Conservation (phyloP, 2,329 filamentous ascomycete genomes). For the Ophiostoma quercus region DNA sequence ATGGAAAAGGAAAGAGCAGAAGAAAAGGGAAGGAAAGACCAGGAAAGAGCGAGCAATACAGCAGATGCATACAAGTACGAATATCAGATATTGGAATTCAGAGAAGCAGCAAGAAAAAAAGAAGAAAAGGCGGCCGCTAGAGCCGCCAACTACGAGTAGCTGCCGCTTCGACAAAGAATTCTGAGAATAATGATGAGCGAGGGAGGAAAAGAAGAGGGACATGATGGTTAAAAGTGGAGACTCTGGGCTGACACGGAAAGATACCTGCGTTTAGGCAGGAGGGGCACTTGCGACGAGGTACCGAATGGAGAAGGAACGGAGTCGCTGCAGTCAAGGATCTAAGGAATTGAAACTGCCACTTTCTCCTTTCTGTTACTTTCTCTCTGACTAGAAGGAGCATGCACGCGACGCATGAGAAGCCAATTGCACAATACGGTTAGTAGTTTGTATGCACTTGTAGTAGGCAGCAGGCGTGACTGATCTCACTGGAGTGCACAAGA, state of each 20-base stretch:
- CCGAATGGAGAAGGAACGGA: not conserved
- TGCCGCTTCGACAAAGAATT: not conserved
- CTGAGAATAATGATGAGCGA: not conserved
- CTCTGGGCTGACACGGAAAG: not conserved
- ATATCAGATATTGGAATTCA: not conserved
- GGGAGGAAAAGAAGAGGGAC: not conserved
- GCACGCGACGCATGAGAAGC: not conserved
- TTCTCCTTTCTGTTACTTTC: too few relatives aligned
- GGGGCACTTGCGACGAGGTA: not conserved
- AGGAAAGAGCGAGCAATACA: slow-evolving; percentile 5
- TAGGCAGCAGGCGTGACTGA: not conserved
- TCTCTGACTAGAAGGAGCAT: not conserved
- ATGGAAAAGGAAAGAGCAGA: not conserved
- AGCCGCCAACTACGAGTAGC: not conserved
- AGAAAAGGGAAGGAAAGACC: not conserved
- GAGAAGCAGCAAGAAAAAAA: not conserved
- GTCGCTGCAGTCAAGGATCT: not conserved
- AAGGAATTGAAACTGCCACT: too few relatives aligned
- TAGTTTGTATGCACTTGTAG: not conserved
- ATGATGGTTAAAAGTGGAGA: not conserved
- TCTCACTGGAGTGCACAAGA: not conserved
- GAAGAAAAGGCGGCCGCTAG: not conserved
- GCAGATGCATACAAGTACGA: not conserved
- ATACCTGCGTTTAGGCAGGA: not conserved
- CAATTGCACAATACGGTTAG: not conserved